Evolutionary conservation across 306 rosid species (phyloP).

Genomic region (Coriaria nepalensis): DNA sequence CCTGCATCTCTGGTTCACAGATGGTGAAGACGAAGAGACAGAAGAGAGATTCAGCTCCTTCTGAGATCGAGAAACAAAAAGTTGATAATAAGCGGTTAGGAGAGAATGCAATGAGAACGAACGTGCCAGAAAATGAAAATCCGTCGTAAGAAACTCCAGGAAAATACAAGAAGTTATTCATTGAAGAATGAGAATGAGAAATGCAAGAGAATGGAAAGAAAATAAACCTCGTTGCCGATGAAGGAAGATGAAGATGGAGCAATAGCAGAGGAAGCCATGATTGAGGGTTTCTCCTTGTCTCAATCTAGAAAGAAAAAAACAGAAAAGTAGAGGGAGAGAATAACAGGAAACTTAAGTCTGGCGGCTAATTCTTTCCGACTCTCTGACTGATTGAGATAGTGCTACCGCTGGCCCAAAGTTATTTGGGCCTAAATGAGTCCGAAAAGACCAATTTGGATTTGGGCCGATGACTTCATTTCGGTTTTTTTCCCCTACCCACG

Average conservation of each 20-base stretch:
- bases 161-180: neutral
- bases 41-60: constrained; percentile 34
- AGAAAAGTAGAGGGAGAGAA: no score
- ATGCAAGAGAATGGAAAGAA: neutral
- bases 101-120: no score
- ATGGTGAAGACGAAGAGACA: constrained; percentile 23
- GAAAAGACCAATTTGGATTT: no score
- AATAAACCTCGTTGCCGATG: constrained; percentile 32
- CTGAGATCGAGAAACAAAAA: constrained; percentile 14
- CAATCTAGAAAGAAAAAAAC: no score
- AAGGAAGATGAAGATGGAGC: constrained; percentile 35
- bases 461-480: no score
- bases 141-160: no score
- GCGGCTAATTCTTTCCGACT: no score
- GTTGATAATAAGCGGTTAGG: neutral
- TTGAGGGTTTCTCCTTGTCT: neutral
- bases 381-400: no score
- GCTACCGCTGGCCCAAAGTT: no score
- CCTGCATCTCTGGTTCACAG: constrained; percentile 30
- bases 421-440: no score
- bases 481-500: no score
- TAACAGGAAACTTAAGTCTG: no score
- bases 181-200: neutral
- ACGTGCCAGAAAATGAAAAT: neutral
- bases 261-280: constrained; percentile 51